Evolutionary conservation across 768 basidiomycete species (phyloP).

Genomic region (Tubosaeta sp.): DNA sequence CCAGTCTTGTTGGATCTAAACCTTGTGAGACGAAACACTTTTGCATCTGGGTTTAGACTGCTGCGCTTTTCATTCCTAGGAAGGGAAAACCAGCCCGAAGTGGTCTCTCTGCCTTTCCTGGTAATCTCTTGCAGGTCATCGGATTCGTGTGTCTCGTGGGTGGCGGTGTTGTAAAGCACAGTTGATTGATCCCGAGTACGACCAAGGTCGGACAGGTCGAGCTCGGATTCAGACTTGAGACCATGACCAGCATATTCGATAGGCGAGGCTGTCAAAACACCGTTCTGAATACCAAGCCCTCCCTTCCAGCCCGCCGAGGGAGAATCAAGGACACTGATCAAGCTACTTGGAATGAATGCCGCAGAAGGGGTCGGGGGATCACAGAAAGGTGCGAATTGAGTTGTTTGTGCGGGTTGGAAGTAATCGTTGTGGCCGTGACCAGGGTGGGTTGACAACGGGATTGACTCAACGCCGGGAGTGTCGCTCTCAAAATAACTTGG

Average conservation of each 20-base stretch:
- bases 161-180: conserved; percentile 28
- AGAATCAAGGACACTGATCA: conserved; percentile 45
- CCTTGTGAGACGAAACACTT: conserved; percentile 64
- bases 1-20: conserved; percentile 11
- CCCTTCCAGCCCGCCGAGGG: conserved; percentile 54
- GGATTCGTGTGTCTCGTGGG: conserved; percentile 30
- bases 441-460: conserved; percentile 9
- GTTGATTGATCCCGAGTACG: conserved; percentile 21
- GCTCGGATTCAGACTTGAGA: conserved; percentile 30
- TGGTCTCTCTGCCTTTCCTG: conserved; percentile 20
- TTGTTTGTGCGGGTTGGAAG: conserved; percentile 15
- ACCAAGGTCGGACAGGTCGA: conserved; percentile 47
- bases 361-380: conserved; percentile 40
- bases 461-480: conserved; percentile 27
- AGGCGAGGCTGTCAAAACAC: conserved; percentile 37
- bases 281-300: conserved; percentile 12
- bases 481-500: conserved; percentile 40
- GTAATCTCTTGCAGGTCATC: conserved; percentile 12
- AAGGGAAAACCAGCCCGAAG: conserved; percentile 46
- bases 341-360: conserved; percentile 51
- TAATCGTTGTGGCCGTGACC: conserved; percentile 11
- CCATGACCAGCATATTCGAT: conserved; percentile 34
- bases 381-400: conserved; percentile 52
- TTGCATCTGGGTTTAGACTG: conserved; percentile 81
- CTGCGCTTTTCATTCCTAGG: conserved; percentile 50